Evolutionary conservation across 192 early-diverging fungal genomes (phyloP), one percentile per base, ranked within the genome.

Genomic region (Backusella tarrabulga): DNA sequence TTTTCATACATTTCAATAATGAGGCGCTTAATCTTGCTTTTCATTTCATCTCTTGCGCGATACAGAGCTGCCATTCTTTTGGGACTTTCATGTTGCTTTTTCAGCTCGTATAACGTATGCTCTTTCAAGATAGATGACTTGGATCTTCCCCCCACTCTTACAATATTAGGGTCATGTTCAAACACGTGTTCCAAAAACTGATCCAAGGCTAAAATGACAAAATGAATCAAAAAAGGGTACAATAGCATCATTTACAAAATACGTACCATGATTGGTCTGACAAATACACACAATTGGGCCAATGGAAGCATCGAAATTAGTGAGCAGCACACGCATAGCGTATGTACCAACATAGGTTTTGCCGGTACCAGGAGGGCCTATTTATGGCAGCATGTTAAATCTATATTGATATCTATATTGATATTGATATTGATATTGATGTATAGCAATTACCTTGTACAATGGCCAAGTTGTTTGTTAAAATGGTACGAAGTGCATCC

Each of bases 361-460:
- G 46, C 89, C 89, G 40, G 89, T 90, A 38, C 89, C 89, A 9
- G 89, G 89, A 26, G 89, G 89, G 41, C 89, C 80, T 81, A 68
- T 32, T 32, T 32, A 32, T 3, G 32, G 3, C 32, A 32, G 0
- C 2, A 32, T 32, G 2, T 32, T 32, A 32, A 3, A 32, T 32
- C 32, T 2, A 32, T 32, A 32, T 32, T 32, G 29, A 32, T 32
- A 32, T 32, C 29, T 32, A 32, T 32, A 32, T 32, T 32, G 0
- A 32, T 32, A 32, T 32, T 32, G 32, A 32, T 32, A 32, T 32
- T 32, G 0, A 32, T 32, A 32, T 32, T 32, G 32, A 3, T 32
- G 2, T 32, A 3, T 32, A 32, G 2, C 32, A 32, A 32, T 32
- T 81, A 81, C 80, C 88, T 73, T 90, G 87, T 52, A 90, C 76